Conservation (phyloP, 257 asterid genomes). For the Knoxia roxburghii region DNA sequence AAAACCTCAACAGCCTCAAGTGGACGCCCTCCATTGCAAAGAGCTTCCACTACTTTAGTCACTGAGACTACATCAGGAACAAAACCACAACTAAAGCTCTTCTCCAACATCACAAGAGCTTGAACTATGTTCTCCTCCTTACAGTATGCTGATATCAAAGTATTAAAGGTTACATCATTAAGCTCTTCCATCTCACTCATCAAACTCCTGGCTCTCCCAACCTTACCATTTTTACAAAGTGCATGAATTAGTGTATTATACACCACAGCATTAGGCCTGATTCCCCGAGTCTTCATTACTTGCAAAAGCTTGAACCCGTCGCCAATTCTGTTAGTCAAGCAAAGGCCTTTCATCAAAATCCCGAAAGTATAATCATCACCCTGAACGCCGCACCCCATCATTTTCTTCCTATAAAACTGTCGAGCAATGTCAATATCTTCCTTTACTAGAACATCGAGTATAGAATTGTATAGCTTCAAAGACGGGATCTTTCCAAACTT, state of each 20-base stretch:
- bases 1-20: constrained; percentile 73
- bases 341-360: constrained; percentile 91
- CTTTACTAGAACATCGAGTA: constrained; percentile 89
- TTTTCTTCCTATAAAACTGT: constrained; percentile 74
- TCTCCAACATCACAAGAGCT: constrained; percentile 79
- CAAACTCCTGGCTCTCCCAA: constrained; percentile 82
- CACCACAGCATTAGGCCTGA: constrained; percentile 46
- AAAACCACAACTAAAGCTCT: constrained; percentile 54
- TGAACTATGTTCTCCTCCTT: constrained; percentile 55
- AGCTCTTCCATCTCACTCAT: constrained; percentile 59
- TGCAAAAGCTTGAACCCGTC: constrained; percentile 88
- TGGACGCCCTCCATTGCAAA: constrained; percentile 48
- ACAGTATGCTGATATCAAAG: constrained; percentile 72
- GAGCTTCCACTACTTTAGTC: constrained; percentile 56
- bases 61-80: constrained; percentile 61
- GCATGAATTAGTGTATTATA: constrained; percentile 75
- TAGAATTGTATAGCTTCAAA: constrained; percentile 64
- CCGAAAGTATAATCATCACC: constrained; percentile 85
- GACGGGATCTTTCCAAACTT: constrained; percentile 60
- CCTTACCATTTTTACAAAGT: constrained; percentile 77
- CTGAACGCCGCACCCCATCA: constrained; percentile 56
- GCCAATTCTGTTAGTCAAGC: constrained; percentile 76
- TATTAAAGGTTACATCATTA: constrained; percentile 70
- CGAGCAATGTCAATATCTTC: constrained; percentile 83
- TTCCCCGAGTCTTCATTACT: constrained; percentile 51